phyloP scores from a whole-genome alignment of 2,329 filamentous ascomycete species.

The Ceratocystis ficicola region DNA sequence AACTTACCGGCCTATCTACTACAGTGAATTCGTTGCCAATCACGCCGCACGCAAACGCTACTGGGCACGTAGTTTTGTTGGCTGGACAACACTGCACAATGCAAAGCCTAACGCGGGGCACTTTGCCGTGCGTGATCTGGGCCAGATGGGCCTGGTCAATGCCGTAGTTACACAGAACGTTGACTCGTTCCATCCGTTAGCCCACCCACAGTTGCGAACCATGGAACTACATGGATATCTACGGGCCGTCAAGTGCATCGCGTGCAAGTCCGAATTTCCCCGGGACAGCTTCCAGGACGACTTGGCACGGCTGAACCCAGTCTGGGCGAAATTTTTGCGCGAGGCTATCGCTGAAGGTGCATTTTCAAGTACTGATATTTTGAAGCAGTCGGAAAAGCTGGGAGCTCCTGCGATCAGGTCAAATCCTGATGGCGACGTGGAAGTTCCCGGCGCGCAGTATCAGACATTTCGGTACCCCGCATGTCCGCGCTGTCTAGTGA shows the following conservation, averaged over 20 bases:
- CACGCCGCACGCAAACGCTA: conserved; percentile 86
- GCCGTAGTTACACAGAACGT: conserved; percentile 91
- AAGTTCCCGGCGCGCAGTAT: conserved; percentile 76
- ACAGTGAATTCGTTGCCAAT: conserved; percentile 69
- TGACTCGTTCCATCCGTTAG: conserved; percentile 75
- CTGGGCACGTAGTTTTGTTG: conserved; percentile 89
- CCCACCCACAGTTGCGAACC: conserved; percentile 63
- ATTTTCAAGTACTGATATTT: conserved; percentile 12
- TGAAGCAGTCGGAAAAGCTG: conserved; percentile 53
- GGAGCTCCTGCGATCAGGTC: conserved; percentile 59
- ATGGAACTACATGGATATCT: conserved; percentile 88
- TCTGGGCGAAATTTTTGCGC: conserved; percentile 66
- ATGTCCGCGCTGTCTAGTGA: conserved; percentile 65
- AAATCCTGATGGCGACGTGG: conserved; percentile 91
- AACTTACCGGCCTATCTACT: conserved; percentile 82
- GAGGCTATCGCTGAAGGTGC: conserved; percentile 53
- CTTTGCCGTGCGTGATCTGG: conserved; percentile 61
- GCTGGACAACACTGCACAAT: conserved; percentile 71
- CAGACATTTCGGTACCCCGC: conserved; percentile 82
- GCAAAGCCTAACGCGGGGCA: conserved; percentile 74
- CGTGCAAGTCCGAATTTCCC: conserved; percentile 59
- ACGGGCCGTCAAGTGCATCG: conserved; percentile 65
- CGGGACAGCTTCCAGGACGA: conserved; percentile 64
- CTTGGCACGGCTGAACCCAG: conserved; percentile 67
- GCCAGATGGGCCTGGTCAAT: conserved; percentile 56